A percentile compares a stretch with the other conserved stretches of the same genome.
These are phyloP conservation scores for Dryas integrifolia DNA, from an alignment of 331 rosid species.

Conservation along the genomic window DNA sequence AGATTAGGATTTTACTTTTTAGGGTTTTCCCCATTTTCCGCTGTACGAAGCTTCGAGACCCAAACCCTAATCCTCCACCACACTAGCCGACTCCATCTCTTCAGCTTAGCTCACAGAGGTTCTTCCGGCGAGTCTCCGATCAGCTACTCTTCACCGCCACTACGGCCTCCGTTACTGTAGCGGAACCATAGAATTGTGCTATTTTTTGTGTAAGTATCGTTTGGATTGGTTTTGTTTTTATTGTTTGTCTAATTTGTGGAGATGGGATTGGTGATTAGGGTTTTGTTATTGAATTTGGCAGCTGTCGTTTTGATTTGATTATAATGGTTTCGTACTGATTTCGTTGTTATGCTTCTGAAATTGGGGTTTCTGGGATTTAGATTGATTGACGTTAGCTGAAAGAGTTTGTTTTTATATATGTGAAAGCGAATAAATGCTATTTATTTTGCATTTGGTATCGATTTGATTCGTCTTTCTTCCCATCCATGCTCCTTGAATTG, in stretches of 20 bases:
- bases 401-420: background rate
- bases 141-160: background rate
- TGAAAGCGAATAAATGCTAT: background rate
- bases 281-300: background rate
- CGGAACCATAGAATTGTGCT: background rate
- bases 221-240: background rate
- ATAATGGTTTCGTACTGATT: background rate
- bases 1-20: background rate
- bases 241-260: background rate
- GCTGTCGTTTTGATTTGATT: background rate
- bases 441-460: background rate
- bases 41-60: background rate
- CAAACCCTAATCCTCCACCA: constrained; percentile 18
- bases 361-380: constrained; percentile 14
- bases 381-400: background rate
- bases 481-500: background rate
- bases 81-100: background rate
- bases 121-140: constrained; percentile 1
- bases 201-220: background rate
- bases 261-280: background rate
- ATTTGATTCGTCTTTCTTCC: background rate
- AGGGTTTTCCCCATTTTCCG: constrained; percentile 15
- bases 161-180: background rate
- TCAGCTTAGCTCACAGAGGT: background rate
- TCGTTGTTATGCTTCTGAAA: background rate